phyloP scores from a whole-genome alignment of 1,139 yeast genomes.

The Casaregolazyma suthepensis region DNA sequence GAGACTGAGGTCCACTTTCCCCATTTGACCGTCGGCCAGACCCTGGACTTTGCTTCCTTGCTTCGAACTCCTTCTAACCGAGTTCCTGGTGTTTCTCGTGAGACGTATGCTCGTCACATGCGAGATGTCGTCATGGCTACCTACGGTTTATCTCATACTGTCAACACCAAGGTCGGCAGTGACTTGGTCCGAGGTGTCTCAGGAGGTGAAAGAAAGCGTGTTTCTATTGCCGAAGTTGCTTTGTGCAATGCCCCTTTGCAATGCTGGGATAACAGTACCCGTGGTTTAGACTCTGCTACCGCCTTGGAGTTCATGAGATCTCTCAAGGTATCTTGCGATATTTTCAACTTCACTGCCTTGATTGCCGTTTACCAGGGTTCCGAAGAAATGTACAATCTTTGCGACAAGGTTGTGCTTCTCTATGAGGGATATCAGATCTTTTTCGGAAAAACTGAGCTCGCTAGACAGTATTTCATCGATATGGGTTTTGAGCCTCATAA shows the following conservation, averaged over 20 bases:
- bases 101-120: slow-evolving; percentile 43
- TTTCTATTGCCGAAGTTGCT: slow-evolving; percentile 56
- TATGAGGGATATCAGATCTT: slow-evolving; percentile 55
- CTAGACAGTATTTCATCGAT: slow-evolving; percentile 47
- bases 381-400: slow-evolving; percentile 54
- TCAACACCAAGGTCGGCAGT: slow-evolving; percentile 53
- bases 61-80: slow-evolving; percentile 55
- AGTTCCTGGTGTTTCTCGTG: slow-evolving; percentile 44
- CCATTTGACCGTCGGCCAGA: slow-evolving; percentile 56
- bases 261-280: slow-evolving; percentile 76
- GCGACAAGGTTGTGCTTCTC: slow-evolving; percentile 59
- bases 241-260: slow-evolving; percentile 53
- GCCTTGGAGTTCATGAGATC: slow-evolving; percentile 65
- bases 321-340: slow-evolving; percentile 52
- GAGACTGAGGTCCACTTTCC: slow-evolving; percentile 59
- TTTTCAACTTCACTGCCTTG: slow-evolving; percentile 50
- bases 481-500: slow-evolving; percentile 60
- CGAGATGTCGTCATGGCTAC: slow-evolving; percentile 49
- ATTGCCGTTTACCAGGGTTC: slow-evolving; percentile 62
- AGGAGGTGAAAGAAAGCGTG: slow-evolving; percentile 62
- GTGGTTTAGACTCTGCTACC: slow-evolving; percentile 70
- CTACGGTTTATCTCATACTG: slow-evolving; percentile 54
- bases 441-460: slow-evolving; percentile 51
- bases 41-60: slow-evolving; percentile 54
- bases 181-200: slow-evolving; percentile 59